These are phyloP conservation scores for Nakaseomyces delphensis DNA, from an alignment of 1,139 yeast species.

Conservation along the genomic window DNA sequence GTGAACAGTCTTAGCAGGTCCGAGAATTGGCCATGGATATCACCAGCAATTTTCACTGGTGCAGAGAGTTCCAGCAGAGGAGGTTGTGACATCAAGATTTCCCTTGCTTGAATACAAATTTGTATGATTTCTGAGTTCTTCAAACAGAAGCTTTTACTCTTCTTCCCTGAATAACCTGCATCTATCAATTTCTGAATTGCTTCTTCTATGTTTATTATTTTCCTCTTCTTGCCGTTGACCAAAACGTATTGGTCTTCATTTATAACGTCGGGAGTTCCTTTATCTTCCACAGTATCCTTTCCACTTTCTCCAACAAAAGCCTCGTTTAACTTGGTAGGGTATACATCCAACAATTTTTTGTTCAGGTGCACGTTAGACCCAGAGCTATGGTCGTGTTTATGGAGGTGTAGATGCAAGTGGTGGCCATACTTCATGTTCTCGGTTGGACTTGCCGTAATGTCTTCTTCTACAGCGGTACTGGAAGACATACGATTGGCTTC, in stretches of 20 bases:
- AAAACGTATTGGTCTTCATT: neutral
- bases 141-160: conserved; percentile 74
- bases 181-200: conserved; percentile 75
- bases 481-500: conserved; percentile 1
- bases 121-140: conserved; percentile 74
- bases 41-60: conserved; percentile 84
- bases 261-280: neutral
- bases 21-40: conserved; percentile 94
- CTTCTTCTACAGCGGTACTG: conserved; percentile 3
- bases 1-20: conserved; percentile 89
- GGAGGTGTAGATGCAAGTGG: neutral
- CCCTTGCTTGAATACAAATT: conserved; percentile 75
- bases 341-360: neutral
- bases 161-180: conserved; percentile 88
- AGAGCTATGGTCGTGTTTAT: neutral
- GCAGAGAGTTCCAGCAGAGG: conserved; percentile 74
- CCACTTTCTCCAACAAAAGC: neutral
- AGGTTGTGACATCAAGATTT: conserved; percentile 76
- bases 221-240: conserved; percentile 13
- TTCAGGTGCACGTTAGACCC: neutral
- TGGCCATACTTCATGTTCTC: neutral
- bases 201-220: conserved; percentile 55
- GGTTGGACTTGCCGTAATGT: no score
- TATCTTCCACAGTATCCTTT: neutral
- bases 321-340: neutral